These are phyloP conservation scores for Cercospora sp. DNA, from an alignment of 2,329 filamentous ascomycete species.

Conservation along the genomic window DNA sequence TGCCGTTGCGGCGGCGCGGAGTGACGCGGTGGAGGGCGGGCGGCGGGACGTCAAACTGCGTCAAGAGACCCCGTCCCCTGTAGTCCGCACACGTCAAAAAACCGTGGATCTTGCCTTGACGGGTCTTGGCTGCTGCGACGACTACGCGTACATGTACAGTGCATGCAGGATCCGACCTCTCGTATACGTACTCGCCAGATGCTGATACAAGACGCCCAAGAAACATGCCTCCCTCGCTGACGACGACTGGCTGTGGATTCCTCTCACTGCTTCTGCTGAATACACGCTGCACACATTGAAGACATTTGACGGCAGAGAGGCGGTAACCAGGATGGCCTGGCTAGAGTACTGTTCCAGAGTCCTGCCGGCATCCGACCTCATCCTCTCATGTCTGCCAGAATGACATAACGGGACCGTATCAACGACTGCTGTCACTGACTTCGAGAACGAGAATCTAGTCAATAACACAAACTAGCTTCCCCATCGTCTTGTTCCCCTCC, in stretches of 20 bases:
- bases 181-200: background rate
- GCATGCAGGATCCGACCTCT: background rate
- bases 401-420: background rate
- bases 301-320: background rate
- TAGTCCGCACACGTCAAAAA: background rate
- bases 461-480: constrained; percentile 23
- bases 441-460: background rate
- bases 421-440: background rate
- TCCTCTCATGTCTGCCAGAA: background rate
- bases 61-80: background rate
- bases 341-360: background rate
- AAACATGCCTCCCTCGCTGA: background rate
- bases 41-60: background rate
- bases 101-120: background rate
- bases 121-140: background rate
- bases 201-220: background rate
- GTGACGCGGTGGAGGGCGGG: background rate
- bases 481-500: constrained; percentile 22
- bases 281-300: background rate
- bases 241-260: background rate
- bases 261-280: background rate
- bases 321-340: background rate
- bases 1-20: background rate
- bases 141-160: background rate
- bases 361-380: background rate